Base-by-base conservation (phyloP, 192 early-diverging fungal genomes). In the Endogone sp. region DNA sequence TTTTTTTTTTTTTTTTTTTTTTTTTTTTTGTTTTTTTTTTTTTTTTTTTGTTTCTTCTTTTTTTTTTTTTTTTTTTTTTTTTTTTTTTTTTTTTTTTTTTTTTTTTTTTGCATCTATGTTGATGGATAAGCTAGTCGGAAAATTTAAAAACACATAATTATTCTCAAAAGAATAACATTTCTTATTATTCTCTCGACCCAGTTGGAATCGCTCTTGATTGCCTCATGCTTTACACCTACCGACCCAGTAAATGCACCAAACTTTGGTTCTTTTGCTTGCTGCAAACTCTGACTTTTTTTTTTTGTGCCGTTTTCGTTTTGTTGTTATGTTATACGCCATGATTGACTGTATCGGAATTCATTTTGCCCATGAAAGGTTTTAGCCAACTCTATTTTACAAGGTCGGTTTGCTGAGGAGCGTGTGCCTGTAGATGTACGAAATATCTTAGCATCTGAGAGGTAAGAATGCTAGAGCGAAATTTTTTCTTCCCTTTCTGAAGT, bases 321-420 rank as follows among this genome's bases (percentile, higher is more conserved):
- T 28, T 31, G 29, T 24, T n/a, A 64, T 54, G 23, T 28, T 20
- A 16, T 26, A 20, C 8, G 55, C 29, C 37, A 20, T 30, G 16
- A 20, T 55, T 25, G 64, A 25, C 64, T 37, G 9, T 22, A 3
- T 3, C 20, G 16, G 23, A 25, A 64, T 56, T 60, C n/a, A 20
- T 8, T 26, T 25, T 27, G n/a, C 16, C 20, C 44, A 37, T 60
- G 64, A 23, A 25, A 82, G 82, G 73, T 86, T 21, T 71, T 98
- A 29, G 91, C 94, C 58, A 97, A 94, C 79, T 91, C 93, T 0
- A 90, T 98, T 13, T 90, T 98, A 13, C 90, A 92, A 67, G 96
- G 96, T 32, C 79, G 85, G 44, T 98, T 95, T 84, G 95, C 96
- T 21, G 93, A 96, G 72, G 82, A 86, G 60, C 87, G 93, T 61